Conservation (phyloP, 441 rosid genomes). For the Brassica balearica region DNA sequence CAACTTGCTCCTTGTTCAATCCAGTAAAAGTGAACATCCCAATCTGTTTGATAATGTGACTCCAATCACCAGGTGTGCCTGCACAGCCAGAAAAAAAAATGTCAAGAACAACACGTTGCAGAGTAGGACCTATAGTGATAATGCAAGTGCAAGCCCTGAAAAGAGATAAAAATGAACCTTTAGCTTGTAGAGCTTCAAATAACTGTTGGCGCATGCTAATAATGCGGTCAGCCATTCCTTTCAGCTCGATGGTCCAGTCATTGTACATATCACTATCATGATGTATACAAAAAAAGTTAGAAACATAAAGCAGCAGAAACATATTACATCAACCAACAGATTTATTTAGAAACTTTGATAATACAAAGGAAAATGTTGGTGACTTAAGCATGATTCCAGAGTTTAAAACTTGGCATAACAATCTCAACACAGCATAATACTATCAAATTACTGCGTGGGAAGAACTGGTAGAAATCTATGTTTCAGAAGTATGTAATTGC, state of each 20-base stretch:
- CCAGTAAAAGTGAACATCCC: constrained; percentile 90
- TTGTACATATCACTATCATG: constrained; percentile 56
- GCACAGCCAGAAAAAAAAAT: constrained; percentile 20
- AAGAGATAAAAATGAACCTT: constrained; percentile 46
- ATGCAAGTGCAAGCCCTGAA: not conserved
- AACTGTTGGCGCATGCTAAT: constrained; percentile 70
- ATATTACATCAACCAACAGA: constrained; percentile 10
- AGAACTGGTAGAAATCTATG: not conserved
- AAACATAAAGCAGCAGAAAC: constrained; percentile 7
- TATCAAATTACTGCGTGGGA: not conserved
- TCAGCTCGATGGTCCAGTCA: constrained; percentile 70
- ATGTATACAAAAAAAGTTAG: constrained; percentile 14
- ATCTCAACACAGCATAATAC: not conserved
- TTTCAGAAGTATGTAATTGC: not conserved
- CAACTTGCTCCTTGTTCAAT: constrained; percentile 72
- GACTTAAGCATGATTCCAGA: not conserved
- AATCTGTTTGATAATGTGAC: constrained; percentile 84
- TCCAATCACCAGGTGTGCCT: constrained; percentile 89
- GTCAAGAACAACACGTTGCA: constrained; percentile 20
- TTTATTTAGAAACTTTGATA: not conserved
- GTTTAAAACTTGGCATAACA: not conserved
- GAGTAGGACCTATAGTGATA: not conserved
- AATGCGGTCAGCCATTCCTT: constrained; percentile 75
- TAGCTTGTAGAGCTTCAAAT: constrained; percentile 55
- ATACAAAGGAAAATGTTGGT: not conserved